Evolutionary conservation across 1,284 basidiomycete species (phyloP), one percentile per base, ranked within the genome.

Genomic region (Filobasidium uniguttulatum): DNA sequence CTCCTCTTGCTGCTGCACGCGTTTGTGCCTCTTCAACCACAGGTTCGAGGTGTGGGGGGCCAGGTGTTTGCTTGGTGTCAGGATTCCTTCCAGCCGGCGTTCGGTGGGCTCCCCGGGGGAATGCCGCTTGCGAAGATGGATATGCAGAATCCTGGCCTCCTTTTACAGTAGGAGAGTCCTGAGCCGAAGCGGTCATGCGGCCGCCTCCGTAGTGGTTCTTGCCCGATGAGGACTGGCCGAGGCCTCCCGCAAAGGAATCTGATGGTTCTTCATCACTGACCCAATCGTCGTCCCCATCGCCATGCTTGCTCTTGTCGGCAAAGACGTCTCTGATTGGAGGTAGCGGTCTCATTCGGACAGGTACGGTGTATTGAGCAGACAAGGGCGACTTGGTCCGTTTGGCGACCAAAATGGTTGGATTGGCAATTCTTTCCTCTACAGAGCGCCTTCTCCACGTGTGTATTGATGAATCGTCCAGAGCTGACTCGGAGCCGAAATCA

Each of bases 311-410:
- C 43, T 66, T 64, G 15, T 57, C 58, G 25, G 70, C 65, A 56
- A 73, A 73, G 0, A 73, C 71, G 55, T 73, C 68, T 9, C 71
- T 58, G 1, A 70, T 53, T 1, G 67, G 65, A 0, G 62, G 57
- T 34, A 64, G 63, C 15, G 57, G 54, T 3, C 54, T 47, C 56
- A 55, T 57, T 55, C 33, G 49, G 45, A 22, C 50, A 53, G 28
- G 56, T 49, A 3, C 41, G 30, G 29, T 29, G 40, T 28, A 43
- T 28, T 58, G 56, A 28, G 59, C 61, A 5, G 63, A 63, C 0
- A 63, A 61, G 0, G 63, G 59, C 2, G 62, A 64, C 8, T 57
- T 49, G 0, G 62, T 59, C 1, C 65, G 60, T 20, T 61, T 52
- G 10, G 60, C 61, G 33, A 62, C 54, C 41, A 65, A 64, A 23